Conservation (phyloP, 2,329 filamentous ascomycete species). For the Coniochaeta sp. region DNA sequence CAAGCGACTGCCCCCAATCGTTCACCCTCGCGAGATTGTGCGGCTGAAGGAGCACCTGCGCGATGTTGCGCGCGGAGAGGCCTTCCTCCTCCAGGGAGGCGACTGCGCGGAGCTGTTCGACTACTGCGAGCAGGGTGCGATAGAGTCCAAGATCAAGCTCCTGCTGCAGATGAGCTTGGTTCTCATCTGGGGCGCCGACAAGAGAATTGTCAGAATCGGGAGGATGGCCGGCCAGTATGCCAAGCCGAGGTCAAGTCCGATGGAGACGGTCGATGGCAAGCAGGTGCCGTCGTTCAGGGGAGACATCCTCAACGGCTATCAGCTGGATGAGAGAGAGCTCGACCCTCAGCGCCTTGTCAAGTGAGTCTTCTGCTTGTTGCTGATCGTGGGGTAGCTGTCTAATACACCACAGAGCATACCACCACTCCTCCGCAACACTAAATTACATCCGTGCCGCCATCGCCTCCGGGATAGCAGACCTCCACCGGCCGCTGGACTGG, state of each 20-base stretch:
- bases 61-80: constrained; percentile 83
- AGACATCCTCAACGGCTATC: constrained; percentile 90
- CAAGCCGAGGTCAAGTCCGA: constrained; percentile 86
- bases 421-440: constrained; percentile 87
- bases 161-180: constrained; percentile 96
- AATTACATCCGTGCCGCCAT: constrained; percentile 87
- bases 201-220: constrained; percentile 85
- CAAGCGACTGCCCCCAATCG: constrained; percentile 64
- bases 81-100: constrained; percentile 90
- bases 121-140: constrained; percentile 83
- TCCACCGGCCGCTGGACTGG: constrained; percentile 93
- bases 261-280: constrained; percentile 71
- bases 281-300: constrained; percentile 87
- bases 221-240: constrained; percentile 97
- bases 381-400: background rate
- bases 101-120: constrained; percentile 97
- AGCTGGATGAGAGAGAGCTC: constrained; percentile 65
- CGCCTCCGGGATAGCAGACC: constrained; percentile 81
- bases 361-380: constrained; percentile 25
- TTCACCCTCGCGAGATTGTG: constrained; percentile 73
- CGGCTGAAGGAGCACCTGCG: constrained; percentile 70
- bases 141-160: constrained; percentile 95
- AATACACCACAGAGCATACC: constrained; percentile 63
- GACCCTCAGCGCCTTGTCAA: constrained; percentile 78
- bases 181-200: constrained; percentile 77